Conservation (phyloP, 1,139 yeast genomes). For the Hemisphaericaspora subhashii region DNA sequence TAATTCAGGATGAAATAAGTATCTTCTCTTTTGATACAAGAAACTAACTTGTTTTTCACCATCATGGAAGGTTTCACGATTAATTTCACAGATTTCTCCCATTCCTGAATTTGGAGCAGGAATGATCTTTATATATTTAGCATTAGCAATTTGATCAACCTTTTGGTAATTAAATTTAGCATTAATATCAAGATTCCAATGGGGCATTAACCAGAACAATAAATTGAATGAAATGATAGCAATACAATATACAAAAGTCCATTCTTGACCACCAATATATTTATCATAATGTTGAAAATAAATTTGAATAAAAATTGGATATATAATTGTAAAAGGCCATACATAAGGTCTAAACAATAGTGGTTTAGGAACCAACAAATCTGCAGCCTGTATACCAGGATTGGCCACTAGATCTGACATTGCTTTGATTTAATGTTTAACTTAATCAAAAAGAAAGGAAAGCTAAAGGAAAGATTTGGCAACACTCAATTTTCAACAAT, state of each 20-base stretch:
- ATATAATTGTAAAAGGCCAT: conserved; percentile 78
- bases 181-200: conserved; percentile 81
- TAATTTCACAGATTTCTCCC: conserved; percentile 72
- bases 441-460: not conserved
- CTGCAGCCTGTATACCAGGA: conserved; percentile 62
- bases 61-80: conserved; percentile 57
- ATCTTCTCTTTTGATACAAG: conserved; percentile 89
- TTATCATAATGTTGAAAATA: conserved; percentile 72
- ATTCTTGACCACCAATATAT: conserved; percentile 77
- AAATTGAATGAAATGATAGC: conserved; percentile 70
- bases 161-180: conserved; percentile 66
- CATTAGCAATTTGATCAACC: conserved; percentile 57
- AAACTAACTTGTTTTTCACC: conserved; percentile 69
- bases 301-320: conserved; percentile 71
- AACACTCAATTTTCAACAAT: too few relatives aligned
- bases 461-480: not conserved
- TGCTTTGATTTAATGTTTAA: not conserved
- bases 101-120: conserved; percentile 88
- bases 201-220: conserved; percentile 87
- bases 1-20: conserved; percentile 59
- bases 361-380: conserved; percentile 72
- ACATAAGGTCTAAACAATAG: conserved; percentile 70
- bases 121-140: conserved; percentile 68
- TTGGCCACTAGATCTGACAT: conserved; percentile 50
- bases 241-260: conserved; percentile 87